These are phyloP conservation scores for Microcera coccophila DNA, from an alignment of 2,329 filamentous ascomycete species.

Conservation along the genomic window DNA sequence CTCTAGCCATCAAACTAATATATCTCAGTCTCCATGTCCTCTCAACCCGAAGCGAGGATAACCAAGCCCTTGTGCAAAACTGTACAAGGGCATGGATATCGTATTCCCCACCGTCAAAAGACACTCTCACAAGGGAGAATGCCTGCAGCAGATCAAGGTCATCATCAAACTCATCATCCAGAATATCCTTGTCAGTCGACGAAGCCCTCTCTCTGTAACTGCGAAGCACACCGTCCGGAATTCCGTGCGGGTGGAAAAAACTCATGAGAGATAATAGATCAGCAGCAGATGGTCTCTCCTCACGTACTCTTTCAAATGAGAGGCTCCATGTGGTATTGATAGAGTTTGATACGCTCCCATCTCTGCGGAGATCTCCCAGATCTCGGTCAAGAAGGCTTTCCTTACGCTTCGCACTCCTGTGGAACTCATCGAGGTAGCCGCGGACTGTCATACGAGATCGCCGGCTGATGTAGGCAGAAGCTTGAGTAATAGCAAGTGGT, in stretches of 20 bases:
- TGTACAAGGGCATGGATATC: slow-evolving; percentile 8
- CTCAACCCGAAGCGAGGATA: background rate
- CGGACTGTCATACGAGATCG: slow-evolving; percentile 21
- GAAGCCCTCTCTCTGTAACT: background rate
- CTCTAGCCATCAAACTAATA: background rate
- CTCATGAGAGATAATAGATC: slow-evolving; percentile 45
- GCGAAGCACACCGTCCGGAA: background rate
- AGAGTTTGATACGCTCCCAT: slow-evolving; percentile 21
- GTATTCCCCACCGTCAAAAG: background rate
- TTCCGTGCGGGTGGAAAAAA: slow-evolving; percentile 21
- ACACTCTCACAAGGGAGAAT: slow-evolving; percentile 7
- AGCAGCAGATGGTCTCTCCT: slow-evolving; percentile 32
- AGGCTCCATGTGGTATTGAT: slow-evolving; percentile 28
- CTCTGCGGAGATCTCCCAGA: slow-evolving; percentile 7
- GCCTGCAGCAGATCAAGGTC: slow-evolving; percentile 10
- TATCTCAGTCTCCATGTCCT: background rate
- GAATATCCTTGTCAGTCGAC: background rate
- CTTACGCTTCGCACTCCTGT: slow-evolving; percentile 24
- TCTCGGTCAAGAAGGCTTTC: slow-evolving; percentile 16
- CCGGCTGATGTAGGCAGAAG: slow-evolving; percentile 25
- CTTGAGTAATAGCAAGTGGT: slow-evolving; percentile 27
- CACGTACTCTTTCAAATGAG: slow-evolving; percentile 33
- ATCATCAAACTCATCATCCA: slow-evolving; percentile 8
- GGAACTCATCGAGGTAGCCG: slow-evolving; percentile 30
- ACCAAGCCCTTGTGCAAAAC: slow-evolving; percentile 3